Percentiles rank a stretch among this genome's conserved stretches.
These are phyloP conservation scores for Epichloe elymi DNA, from an alignment of 2,329 filamentous ascomycete genomes.

Conservation along the genomic window DNA sequence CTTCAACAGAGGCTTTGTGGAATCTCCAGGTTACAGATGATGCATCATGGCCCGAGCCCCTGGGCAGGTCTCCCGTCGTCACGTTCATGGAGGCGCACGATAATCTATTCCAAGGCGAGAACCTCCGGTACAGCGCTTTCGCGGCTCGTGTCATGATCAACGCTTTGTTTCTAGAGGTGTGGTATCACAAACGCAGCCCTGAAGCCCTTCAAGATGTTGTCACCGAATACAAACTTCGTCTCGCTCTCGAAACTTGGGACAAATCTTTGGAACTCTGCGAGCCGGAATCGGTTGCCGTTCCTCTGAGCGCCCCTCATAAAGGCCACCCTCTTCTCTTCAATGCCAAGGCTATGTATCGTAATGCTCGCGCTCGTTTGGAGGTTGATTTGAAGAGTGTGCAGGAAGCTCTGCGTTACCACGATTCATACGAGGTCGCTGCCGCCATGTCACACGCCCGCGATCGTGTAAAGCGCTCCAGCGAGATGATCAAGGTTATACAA, in stretches of 20 bases:
- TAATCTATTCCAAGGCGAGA: constrained; percentile 87
- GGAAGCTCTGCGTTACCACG: constrained; percentile 91
- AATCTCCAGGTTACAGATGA: constrained; percentile 72
- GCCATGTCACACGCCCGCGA: constrained; percentile 93
- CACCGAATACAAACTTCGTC: constrained; percentile 91
- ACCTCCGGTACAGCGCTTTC: constrained; percentile 86
- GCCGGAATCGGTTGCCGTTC: constrained; percentile 76
- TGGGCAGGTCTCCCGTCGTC: constrained; percentile 56
- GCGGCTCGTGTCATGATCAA: constrained; percentile 98
- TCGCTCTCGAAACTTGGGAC: constrained; percentile 97
- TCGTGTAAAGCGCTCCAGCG: constrained; percentile 83
- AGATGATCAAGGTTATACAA: constrained; percentile 98
- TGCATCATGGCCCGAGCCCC: constrained; percentile 67
- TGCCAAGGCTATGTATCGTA: constrained; percentile 91
- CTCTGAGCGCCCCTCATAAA: constrained; percentile 86
- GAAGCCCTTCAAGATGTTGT: constrained; percentile 94
- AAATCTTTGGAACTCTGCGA: constrained; percentile 89
- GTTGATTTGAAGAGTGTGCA: constrained; percentile 94
- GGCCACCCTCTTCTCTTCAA: constrained; percentile 96
- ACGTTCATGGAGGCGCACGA: constrained; percentile 93
- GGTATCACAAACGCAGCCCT: constrained; percentile 98
- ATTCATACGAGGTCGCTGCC: constrained; percentile 90
- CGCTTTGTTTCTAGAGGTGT: constrained; percentile 92
- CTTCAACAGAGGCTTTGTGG: constrained; percentile 90
- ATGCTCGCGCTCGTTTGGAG: constrained; percentile 80